Conservation (phyloP, 164 flowering plant genomes). For the Piper betle region DNA sequence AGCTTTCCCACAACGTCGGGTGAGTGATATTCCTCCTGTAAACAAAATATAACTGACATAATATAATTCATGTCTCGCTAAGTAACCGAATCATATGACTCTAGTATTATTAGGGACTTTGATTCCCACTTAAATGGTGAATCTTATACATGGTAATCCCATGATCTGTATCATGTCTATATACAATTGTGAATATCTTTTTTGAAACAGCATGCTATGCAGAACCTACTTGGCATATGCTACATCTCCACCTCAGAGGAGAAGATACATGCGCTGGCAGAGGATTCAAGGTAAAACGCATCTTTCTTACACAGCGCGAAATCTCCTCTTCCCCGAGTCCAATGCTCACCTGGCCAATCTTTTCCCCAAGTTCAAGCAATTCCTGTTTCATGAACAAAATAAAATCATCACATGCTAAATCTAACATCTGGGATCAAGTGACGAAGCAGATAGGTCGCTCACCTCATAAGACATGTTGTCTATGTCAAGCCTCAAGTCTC, state of each 20-base stretch:
- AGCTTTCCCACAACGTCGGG: conserved; percentile 37
- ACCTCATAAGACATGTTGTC: conserved; percentile 71
- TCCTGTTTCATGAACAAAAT: conserved; percentile 26
- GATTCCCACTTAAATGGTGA: too few species aligned
- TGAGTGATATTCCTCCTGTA: conserved; percentile 31
- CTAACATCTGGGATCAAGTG: too few species aligned
- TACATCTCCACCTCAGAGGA: conserved; percentile 35
- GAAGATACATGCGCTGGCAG: conserved; percentile 18
- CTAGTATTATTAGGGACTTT: too few species aligned
- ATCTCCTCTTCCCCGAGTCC: conserved; percentile 62
- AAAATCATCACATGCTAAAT: neutral
- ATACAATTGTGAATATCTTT: too few species aligned
- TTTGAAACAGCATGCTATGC: too few species aligned
- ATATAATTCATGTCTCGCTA: too few species aligned
- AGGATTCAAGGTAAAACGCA: conserved; percentile 20
- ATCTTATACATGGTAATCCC: too few species aligned
- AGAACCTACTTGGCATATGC: conserved; percentile 50
- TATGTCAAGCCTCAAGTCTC: conserved; percentile 70
- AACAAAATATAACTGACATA: too few species aligned
- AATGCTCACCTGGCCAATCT: conserved; percentile 51
- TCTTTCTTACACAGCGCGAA: conserved; percentile 36
- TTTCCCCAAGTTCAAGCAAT: conserved; percentile 56
- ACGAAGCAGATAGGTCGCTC: neutral
- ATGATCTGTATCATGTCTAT: too few species aligned
- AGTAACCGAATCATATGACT: too few species aligned